Base-by-base conservation (phyloP, 768 basidiomycete species). In the Auriculariales sp. region DNA sequence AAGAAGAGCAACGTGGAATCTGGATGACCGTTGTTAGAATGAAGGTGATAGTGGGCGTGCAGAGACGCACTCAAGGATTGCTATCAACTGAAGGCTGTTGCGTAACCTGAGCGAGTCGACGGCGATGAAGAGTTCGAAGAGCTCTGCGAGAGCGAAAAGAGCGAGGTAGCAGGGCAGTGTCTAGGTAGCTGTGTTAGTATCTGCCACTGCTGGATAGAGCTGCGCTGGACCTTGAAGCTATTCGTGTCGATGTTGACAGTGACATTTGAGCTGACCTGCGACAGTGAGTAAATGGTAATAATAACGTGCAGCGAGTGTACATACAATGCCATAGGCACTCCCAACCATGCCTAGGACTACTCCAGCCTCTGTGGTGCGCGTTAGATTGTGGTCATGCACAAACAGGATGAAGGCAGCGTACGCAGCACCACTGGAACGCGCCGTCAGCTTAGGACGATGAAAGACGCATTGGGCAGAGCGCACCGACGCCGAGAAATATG, bases 81-180 rank as follows among this genome's bases (percentile, higher is more conserved):
- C 85, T 3, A 82, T 59, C 2, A 91, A 66, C 60, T 90, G 86
- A 30, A 91, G 82, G 56, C 80, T 70, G 59, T 89, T 91, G 53
- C 88, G 77, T 53, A 80, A 56, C 27, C 81, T 72, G 29, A 91
- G 68, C n/a, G 88, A 88, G 68, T 91, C 88, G 54, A 81, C 75
- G 2, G 83, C 83, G 73, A 91, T 83, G 50, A 80, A 65, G 4
- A 88, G 64, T 57, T 89, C 85, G 53, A 91, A 91, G 1, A 88
- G 50, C 87, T 85, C 86, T 50, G 83, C 88, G 9, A 91, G 68
- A 24, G 80, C 79, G 61, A 89, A 91, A 5, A 91, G 69, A 3
- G 84, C 84, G 4, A 91, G 76, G 61, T 89, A 91, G 63, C 87
- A 89, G 53, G 86, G 81, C 48, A 89, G 61, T 11, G 87, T 89